Conservation (phyloP, 2,329 filamentous ascomycete genomes). For the Pyrenochaeta sp. region DNA sequence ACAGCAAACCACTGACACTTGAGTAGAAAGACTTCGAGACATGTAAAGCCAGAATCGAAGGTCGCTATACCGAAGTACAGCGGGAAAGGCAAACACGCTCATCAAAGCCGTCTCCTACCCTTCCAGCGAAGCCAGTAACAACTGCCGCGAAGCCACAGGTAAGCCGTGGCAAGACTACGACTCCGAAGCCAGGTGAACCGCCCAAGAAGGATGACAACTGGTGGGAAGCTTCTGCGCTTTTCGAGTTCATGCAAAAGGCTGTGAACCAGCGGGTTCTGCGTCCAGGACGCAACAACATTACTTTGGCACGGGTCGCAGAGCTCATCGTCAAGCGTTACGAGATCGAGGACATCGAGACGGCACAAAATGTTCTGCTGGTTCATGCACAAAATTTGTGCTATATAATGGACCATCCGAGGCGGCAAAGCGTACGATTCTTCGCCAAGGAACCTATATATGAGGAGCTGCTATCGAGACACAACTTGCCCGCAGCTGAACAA, state of each 20-base stretch:
- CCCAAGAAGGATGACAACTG: constrained; percentile 51
- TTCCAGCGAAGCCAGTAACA: constrained; percentile 6
- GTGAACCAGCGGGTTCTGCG: constrained; percentile 43
- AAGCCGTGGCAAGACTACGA: constrained; percentile 10
- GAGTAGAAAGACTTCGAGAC: constrained; percentile 40
- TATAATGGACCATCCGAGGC: constrained; percentile 49
- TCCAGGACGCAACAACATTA: constrained; percentile 42
- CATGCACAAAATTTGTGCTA: constrained; percentile 49
- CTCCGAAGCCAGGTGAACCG: constrained; percentile 16
- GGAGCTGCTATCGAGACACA: constrained; percentile 36
- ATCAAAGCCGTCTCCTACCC: constrained; percentile 15
- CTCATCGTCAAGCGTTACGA: constrained; percentile 48
- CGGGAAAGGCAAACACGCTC: constrained; percentile 14
- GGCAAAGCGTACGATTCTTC: constrained; percentile 40
- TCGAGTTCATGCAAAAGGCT: constrained; percentile 52
- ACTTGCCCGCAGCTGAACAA: constrained; percentile 40
- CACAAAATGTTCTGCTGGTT: constrained; percentile 44
- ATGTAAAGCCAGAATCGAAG: constrained; percentile 40
- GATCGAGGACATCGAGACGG: constrained; percentile 44
- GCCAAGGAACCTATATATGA: constrained; percentile 43
- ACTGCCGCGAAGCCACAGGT: constrained; percentile 8
- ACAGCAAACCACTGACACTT: constrained; percentile 10
- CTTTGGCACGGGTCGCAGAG: constrained; percentile 42
- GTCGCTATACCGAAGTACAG: constrained; percentile 31
- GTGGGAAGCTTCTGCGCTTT: constrained; percentile 49